Evolutionary conservation across 306 rosid genomes (phyloP), one percentile per base, ranked within the genome.

Genomic region (Pyrus pyrifolia): DNA sequence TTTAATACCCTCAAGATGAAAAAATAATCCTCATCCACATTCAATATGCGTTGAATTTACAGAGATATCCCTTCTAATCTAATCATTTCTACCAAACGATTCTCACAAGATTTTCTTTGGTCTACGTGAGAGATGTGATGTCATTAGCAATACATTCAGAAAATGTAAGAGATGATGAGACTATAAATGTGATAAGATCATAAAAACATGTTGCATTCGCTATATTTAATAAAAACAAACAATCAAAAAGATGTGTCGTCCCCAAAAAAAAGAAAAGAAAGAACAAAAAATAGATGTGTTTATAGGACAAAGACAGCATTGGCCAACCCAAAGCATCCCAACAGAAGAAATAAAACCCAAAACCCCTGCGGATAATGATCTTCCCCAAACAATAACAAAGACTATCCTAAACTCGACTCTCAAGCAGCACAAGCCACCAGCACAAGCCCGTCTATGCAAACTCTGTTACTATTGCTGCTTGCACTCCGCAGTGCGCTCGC

Each of bases 401-500:
- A 55, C 35, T 55, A 53, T 21, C 30, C 46, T 27, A 44, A 38
- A 64, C 64, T 21, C 60, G 46, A 6, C 60, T 61, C 42, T 44
- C 63, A 7, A 30, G 62, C 21, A 63, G 8, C 71, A 27, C 31
- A 29, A 30, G 40, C 40, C 61, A 45, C n/a, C 52, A 17, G 31
- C 23, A 13, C 35, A 65, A 65, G 62, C 71, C 45, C 79, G 19
- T 30, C 79, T 51, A 51, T 30, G 7, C 60, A 31, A n/a, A 74
- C 31, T 52, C 14, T 14, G 46, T 30, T 49, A 31, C 78, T 89
- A 91, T 88, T 91, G 96, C 67, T 87, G 96, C 89, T 91, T 89
- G 96, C 96, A 91, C 72, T 89, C 96, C 8, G 92, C 90, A 65
- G 96, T 93, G 23, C 89, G 86, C 85, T 89, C 93, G 2, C 90